phyloP scores from a whole-genome alignment of 2,329 filamentous ascomycete genomes.

The Talaromyces sp. region DNA sequence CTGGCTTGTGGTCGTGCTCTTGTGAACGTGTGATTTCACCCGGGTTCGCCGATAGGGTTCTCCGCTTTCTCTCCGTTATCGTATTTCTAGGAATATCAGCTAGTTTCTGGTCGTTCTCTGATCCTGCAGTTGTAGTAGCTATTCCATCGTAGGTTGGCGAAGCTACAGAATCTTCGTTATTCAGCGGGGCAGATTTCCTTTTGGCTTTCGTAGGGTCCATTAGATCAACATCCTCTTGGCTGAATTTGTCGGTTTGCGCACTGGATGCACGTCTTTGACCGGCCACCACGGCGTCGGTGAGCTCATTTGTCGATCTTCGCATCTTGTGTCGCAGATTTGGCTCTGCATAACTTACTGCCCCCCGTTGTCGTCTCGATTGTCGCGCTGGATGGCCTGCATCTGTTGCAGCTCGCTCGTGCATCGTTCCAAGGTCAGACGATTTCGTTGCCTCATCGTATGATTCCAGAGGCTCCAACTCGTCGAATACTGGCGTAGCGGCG shows the following conservation, averaged over 20 bases:
- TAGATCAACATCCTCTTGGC: background rate
- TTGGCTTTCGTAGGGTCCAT: background rate
- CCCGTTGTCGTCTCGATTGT: conserved; percentile 62
- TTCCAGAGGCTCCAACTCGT: background rate
- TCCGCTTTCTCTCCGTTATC: conserved; percentile 29
- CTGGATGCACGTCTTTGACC: conserved; percentile 7
- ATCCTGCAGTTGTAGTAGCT: conserved; percentile 12
- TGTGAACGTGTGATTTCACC: conserved; percentile 4
- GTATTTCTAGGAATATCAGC: conserved; percentile 18
- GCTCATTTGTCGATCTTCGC: conserved; percentile 71
- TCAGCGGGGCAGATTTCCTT: background rate
- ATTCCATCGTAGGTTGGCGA: conserved; percentile 2
- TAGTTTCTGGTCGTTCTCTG: background rate
- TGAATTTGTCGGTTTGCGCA: background rate
- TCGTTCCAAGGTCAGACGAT: conserved; percentile 17
- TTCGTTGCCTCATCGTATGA: background rate
- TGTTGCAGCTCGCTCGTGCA: conserved; percentile 17
- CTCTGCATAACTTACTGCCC: conserved; percentile 74
- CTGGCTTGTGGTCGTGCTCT: background rate
- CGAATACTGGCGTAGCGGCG: background rate
- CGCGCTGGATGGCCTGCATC: conserved; percentile 38
- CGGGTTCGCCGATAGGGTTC: conserved; percentile 19
- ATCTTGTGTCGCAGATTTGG: conserved; percentile 79
- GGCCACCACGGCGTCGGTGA: conserved; percentile 65
- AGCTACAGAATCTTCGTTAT: background rate